Evolutionary conservation across 805 yeast species (phyloP), one percentile per base, ranked within the genome.

Genomic region (Hanseniaspora pseudoguilliermondii): DNA sequence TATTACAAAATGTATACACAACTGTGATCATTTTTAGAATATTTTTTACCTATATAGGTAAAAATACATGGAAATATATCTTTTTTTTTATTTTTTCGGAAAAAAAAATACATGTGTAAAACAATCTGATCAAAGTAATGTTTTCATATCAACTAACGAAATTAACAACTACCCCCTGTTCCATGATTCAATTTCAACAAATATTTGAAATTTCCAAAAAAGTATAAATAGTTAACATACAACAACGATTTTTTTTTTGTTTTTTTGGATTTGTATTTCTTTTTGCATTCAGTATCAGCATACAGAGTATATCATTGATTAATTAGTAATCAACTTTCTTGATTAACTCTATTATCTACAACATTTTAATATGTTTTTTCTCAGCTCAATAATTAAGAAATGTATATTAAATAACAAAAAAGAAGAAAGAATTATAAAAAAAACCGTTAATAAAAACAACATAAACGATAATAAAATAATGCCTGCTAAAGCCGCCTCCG

Each of bases 171-270:
- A 32, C 11, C 15, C 15, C 35, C 13, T 32, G 11, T 32, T 32
- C 35, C 35, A 23, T 21, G 6, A 23, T 15, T 41, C 2, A 5
- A 16, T 6, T 41, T 23, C n/a, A 23, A 23, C n/a, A 23, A 41
- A 41, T 23, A 23, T 23, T 15, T 18, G 10, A 23, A 23, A 2
- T 41, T 41, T 15, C n/a, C 11, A 15, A 41, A 50, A 52, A 52
- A 44, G 56, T 53, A 53, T 53, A 53, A 53, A 53, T 53, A 53
- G 56, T 53, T 53, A 53, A 53, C 56, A 53, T 53, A 53, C 56
- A 53, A 53, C 49, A 53, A 53, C 49, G 29, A 41, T 8, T 32
- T 32, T 32, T 32, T 32, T 32, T 32, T 32, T 32, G 9, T 8
- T 47, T 47, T n/a, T 4, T 27, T 27, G 15, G 16, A 38, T n/a